phyloP scores from a whole-genome alignment of 179 eudicot genomes.

The Dionaea muscipula region DNA sequence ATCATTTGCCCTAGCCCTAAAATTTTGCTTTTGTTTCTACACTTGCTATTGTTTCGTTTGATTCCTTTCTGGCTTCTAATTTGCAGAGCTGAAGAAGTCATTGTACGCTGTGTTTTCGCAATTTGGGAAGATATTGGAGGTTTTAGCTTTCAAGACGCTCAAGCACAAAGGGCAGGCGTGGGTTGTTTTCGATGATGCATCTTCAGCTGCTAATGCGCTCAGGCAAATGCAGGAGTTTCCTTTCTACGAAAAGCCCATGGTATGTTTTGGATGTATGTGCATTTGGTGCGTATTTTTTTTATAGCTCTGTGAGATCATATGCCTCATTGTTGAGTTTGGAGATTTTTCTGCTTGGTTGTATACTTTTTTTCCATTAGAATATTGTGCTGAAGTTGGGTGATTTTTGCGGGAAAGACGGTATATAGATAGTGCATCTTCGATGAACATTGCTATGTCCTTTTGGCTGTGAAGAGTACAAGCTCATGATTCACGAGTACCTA shows the following conservation, averaged over 20 bases:
- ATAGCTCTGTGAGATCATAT: neutral
- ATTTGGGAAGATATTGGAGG: slow-evolving; percentile 88
- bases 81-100: slow-evolving; percentile 77
- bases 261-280: slow-evolving; percentile 9
- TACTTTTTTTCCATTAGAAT: no score
- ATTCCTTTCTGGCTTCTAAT: neutral
- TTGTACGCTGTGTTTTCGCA: slow-evolving; percentile 77
- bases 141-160: slow-evolving; percentile 90
- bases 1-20: slow-evolving; percentile 15
- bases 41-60: neutral
- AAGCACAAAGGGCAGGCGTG: slow-evolving; percentile 98
- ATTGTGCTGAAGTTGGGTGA: no score
- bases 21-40: neutral
- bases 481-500: no score
- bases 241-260: slow-evolving; percentile 95
- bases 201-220: slow-evolving; percentile 73
- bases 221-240: slow-evolving; percentile 92
- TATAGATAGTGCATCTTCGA: no score
- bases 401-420: no score
- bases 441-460: no score
- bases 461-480: no score
- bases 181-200: slow-evolving; percentile 85
- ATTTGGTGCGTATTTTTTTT: no score
- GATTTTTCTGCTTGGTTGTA: no score
- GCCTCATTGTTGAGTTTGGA: neutral